phyloP scores from a whole-genome alignment of 1,284 basidiomycete genomes.

The Marasmius tenuissimus region DNA sequence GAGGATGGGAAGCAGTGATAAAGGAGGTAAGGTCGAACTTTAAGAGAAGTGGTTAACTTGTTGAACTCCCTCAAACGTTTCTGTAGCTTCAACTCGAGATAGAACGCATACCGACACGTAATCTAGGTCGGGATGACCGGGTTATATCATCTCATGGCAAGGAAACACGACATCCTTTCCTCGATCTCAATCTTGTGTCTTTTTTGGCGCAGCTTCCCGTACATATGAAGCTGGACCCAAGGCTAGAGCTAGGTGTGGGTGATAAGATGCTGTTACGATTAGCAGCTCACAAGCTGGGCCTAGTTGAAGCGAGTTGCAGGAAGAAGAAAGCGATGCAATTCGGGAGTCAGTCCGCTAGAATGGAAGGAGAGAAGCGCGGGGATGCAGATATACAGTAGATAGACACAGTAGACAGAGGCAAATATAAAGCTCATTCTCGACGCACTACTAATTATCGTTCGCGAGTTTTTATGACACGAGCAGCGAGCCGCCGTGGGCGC shows the following conservation, averaged over 20 bases:
- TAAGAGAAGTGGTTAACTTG: background rate
- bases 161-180: slow-evolving; percentile 89
- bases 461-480: background rate
- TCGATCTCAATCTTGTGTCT: slow-evolving; percentile 76
- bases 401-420: background rate
- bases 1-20: slow-evolving; percentile 74
- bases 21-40: slow-evolving; percentile 61
- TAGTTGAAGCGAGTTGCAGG: slow-evolving; percentile 65
- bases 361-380: slow-evolving; percentile 68
- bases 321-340: slow-evolving; percentile 98
- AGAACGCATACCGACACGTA: slow-evolving; percentile 86
- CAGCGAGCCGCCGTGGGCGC: background rate
- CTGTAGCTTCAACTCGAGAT: slow-evolving; percentile 88
- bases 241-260: slow-evolving; percentile 67
- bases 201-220: slow-evolving; percentile 79
- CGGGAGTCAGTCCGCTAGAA: slow-evolving; percentile 89
- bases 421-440: background rate
- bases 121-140: slow-evolving; percentile 93
- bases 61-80: background rate
- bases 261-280: slow-evolving; percentile 87
- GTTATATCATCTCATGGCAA: slow-evolving; percentile 87
- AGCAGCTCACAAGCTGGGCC: slow-evolving; percentile 66
- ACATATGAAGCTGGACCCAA: slow-evolving; percentile 77
- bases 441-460: background rate
- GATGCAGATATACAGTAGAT: slow-evolving; percentile 39